A percentile compares a stretch with the other conserved stretches of the same genome.
These are phyloP conservation scores for Trichoderma brevicompactum DNA, from an alignment of 2,329 filamentous ascomycete genomes.

Conservation along the genomic window DNA sequence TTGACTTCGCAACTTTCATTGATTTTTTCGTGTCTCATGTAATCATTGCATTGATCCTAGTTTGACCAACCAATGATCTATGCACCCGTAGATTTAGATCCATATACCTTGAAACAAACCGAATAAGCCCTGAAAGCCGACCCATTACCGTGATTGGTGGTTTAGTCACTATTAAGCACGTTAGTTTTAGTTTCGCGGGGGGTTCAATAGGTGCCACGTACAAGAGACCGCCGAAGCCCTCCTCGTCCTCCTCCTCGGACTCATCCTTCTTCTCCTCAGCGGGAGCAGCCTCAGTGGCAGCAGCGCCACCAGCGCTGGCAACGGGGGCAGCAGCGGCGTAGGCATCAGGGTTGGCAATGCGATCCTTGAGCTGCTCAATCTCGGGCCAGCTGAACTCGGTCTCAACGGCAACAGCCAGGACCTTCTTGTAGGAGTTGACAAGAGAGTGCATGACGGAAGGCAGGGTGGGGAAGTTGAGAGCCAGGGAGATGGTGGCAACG, in stretches of 20 bases:
- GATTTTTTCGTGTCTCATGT: slow-evolving; percentile 38
- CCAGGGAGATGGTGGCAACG: slow-evolving; percentile 89
- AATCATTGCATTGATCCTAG: slow-evolving; percentile 43
- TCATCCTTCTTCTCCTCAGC: slow-evolving; percentile 68
- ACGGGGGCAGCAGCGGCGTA: slow-evolving; percentile 84
- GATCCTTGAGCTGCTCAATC: slow-evolving; percentile 98
- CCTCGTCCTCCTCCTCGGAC: slow-evolving; percentile 68
- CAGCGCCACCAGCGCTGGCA: slow-evolving; percentile 61
- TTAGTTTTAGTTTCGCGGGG: slow-evolving; percentile 43
- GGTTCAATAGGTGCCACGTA: slow-evolving; percentile 42
- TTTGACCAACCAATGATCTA: slow-evolving; percentile 55
- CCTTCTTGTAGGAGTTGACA: slow-evolving; percentile 98
- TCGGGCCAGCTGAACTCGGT: slow-evolving; percentile 94
- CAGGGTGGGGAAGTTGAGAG: slow-evolving; percentile 91
- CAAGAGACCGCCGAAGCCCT: slow-evolving; percentile 83
- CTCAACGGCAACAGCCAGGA: slow-evolving; percentile 83
- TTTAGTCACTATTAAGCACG: slow-evolving; percentile 56
- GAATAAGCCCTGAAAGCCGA: slow-evolving; percentile 47
- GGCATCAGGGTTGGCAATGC: slow-evolving; percentile 97
- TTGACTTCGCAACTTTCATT: slow-evolving; percentile 38
- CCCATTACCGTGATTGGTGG: slow-evolving; percentile 46
- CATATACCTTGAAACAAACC: slow-evolving; percentile 51
- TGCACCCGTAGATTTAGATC: slow-evolving; percentile 49
- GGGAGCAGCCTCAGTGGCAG: slow-evolving; percentile 56
- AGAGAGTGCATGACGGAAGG: slow-evolving; percentile 96